Percentiles rank a stretch among this genome's conserved stretches.
Evolutionary conservation across 1,139 yeast species (phyloP).

Genomic region (Debaryomyces subglobosus): DNA sequence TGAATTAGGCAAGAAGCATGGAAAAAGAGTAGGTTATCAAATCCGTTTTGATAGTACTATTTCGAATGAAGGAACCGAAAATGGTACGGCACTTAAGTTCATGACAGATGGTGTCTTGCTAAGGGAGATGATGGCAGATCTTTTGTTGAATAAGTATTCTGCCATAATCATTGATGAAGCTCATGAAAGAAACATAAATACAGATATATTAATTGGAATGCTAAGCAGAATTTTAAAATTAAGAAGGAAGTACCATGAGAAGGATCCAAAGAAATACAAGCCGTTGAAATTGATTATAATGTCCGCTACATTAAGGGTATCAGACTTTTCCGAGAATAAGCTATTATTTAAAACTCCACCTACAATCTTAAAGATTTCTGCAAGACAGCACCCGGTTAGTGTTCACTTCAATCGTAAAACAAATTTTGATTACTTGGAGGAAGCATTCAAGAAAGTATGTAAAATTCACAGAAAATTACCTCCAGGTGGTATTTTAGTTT

Average conservation of each 20-base stretch:
- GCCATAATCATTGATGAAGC: constrained; percentile 94
- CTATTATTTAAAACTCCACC: constrained; percentile 76
- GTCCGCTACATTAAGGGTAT: constrained; percentile 95
- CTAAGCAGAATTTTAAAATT: constrained; percentile 82
- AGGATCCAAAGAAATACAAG: constrained; percentile 50
- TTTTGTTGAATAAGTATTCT: constrained; percentile 78
- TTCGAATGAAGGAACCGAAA: constrained; percentile 48
- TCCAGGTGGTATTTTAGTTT: constrained; percentile 90
- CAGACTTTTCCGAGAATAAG: constrained; percentile 86
- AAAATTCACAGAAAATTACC: constrained; percentile 88
- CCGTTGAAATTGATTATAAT: constrained; percentile 74
- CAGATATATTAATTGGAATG: constrained; percentile 95
- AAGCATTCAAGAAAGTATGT: constrained; percentile 80
- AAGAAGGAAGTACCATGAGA: constrained; percentile 58
- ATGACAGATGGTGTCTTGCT: constrained; percentile 99
- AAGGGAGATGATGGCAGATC: constrained; percentile 90
- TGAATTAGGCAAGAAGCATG: constrained; percentile 77
- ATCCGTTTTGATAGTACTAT: constrained; percentile 85
- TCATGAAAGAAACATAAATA: constrained; percentile 93
- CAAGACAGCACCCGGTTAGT: constrained; percentile 94
- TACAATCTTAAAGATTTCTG: constrained; percentile 88
- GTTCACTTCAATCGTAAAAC: constrained; percentile 88
- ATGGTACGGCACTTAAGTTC: constrained; percentile 80
- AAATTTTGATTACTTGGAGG: constrained; percentile 76
- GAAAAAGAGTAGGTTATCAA: constrained; percentile 81